Evolutionary conservation across 2,329 filamentous ascomycete species (phyloP).

Genomic region (Pseudogymnoascus sp.): DNA sequence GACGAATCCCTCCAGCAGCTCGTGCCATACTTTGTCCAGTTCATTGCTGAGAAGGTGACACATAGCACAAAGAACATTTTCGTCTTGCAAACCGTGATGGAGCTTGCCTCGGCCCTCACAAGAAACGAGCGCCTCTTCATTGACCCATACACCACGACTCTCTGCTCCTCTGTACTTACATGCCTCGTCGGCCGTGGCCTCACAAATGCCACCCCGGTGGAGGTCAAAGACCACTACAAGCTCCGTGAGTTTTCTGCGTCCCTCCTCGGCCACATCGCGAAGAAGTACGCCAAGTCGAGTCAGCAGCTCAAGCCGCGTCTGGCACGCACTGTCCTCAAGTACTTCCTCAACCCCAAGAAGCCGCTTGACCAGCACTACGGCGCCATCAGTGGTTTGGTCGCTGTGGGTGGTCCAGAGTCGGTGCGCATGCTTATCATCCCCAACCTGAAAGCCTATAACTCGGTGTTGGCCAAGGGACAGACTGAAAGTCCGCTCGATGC

Average conservation of each 20-base stretch:
- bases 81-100: constrained; percentile 84
- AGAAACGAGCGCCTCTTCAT: constrained; percentile 73
- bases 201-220: constrained; percentile 41
- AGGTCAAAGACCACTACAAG: constrained; percentile 58
- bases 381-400: constrained; percentile 69
- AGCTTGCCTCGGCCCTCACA: constrained; percentile 74
- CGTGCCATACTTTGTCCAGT: constrained; percentile 92
- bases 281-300: constrained; percentile 73
- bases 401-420: constrained; percentile 62
- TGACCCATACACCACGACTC: constrained; percentile 50
- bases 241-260: constrained; percentile 79
- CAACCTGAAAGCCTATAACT: constrained; percentile 56
- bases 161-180: constrained; percentile 83
- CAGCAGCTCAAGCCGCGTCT: constrained; percentile 79
- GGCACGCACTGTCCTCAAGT: constrained; percentile 85
- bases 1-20: constrained; percentile 94
- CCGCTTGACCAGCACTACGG: constrained; percentile 82
- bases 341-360: constrained; percentile 79
- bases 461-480: constrained; percentile 47
- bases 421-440: constrained; percentile 57
- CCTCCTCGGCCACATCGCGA: constrained; percentile 68
- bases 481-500: constrained; percentile 47
- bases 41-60: constrained; percentile 91
- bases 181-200: constrained; percentile 77
- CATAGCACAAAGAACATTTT: constrained; percentile 88